Conservation (phyloP, 352 stramenopile genomes). For the Pythium aristosporum region DNA sequence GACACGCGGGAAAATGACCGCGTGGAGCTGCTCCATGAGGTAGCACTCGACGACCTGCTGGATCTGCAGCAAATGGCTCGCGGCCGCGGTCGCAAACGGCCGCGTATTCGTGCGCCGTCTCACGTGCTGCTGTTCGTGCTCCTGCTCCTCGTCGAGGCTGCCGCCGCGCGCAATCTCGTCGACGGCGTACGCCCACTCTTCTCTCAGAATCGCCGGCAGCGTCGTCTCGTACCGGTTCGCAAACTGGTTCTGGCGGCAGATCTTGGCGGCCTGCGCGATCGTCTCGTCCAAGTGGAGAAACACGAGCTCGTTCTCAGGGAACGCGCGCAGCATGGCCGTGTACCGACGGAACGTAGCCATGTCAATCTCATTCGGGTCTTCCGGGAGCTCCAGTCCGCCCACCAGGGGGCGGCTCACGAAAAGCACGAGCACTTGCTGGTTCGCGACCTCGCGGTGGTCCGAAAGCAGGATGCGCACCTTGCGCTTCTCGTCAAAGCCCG, state of each 20-base stretch:
- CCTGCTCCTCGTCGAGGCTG: conserved; percentile 38
- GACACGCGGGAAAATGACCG: conserved; percentile 49
- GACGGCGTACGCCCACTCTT: conserved; percentile 62
- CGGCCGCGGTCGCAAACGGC: conserved; percentile 15
- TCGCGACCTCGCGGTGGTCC: conserved; percentile 49
- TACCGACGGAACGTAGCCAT: conserved; percentile 68
- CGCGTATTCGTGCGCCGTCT: neutral
- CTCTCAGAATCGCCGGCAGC: conserved; percentile 41
- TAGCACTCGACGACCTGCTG: conserved; percentile 83
- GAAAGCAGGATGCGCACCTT: conserved; percentile 76
- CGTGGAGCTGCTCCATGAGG: conserved; percentile 70
- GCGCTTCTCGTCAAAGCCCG: conserved; percentile 49
- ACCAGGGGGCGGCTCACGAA: conserved; percentile 70
- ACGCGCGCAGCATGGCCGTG: conserved; percentile 72
- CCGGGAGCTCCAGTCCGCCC: conserved; percentile 58
- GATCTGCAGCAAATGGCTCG: conserved; percentile 58
- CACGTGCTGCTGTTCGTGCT: neutral
- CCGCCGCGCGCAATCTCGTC: conserved; percentile 49
- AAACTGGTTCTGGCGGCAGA: conserved; percentile 48
- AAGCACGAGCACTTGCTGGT: conserved; percentile 61
- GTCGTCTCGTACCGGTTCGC: conserved; percentile 45
- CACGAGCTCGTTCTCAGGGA: conserved; percentile 72
- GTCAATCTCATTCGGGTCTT: conserved; percentile 77
- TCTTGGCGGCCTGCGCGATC: conserved; percentile 55
- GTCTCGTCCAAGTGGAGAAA: conserved; percentile 71